These are phyloP conservation scores for Talaromyces wortmannii DNA, from an alignment of 495 filamentous ascomycete genomes.

Conservation along the genomic window DNA sequence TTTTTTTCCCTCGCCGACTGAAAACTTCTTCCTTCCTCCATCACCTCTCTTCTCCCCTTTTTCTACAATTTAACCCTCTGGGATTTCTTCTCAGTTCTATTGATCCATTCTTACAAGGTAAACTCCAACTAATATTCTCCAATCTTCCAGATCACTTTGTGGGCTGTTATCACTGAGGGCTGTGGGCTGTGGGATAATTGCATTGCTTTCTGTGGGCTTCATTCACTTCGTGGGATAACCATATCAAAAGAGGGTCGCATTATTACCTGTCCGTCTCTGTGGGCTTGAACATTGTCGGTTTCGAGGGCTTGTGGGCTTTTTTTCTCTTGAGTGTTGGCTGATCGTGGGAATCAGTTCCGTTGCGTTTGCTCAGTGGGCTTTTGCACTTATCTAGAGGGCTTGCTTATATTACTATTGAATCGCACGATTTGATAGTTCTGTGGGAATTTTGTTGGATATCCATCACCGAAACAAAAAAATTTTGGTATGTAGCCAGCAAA, in stretches of 20 bases:
- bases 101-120: neutral
- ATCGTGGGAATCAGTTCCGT: conserved; percentile 21
- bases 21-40: conserved; percentile 1
- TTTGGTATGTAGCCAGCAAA: conserved; percentile 7
- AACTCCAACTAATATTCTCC: conserved; percentile 4
- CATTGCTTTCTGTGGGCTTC: conserved; percentile 38
- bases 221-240: conserved; percentile 12
- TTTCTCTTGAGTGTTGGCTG: conserved; percentile 9
- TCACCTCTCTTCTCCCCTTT: neutral
- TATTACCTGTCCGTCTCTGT: conserved; percentile 37
- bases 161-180: conserved; percentile 43
- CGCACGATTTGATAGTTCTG: conserved; percentile 30
- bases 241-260: conserved; percentile 28
- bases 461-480: conserved; percentile 1
- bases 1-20: no score
- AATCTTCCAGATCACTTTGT: conserved; percentile 32
- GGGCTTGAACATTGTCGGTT: conserved; percentile 44
- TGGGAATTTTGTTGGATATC: conserved; percentile 27
- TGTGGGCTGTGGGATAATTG: conserved; percentile 38
- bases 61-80: conserved; percentile 3
- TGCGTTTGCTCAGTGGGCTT: conserved; percentile 23
- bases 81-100: conserved; percentile 2
- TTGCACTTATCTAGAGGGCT: conserved; percentile 10
- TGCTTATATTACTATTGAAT: conserved; percentile 4
- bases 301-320: conserved; percentile 33